A percentile compares a stretch with the other conserved stretches of the same genome.
phyloP scores from a whole-genome alignment of 805 yeast species.

The Wickerhamomyces canadensis region DNA sequence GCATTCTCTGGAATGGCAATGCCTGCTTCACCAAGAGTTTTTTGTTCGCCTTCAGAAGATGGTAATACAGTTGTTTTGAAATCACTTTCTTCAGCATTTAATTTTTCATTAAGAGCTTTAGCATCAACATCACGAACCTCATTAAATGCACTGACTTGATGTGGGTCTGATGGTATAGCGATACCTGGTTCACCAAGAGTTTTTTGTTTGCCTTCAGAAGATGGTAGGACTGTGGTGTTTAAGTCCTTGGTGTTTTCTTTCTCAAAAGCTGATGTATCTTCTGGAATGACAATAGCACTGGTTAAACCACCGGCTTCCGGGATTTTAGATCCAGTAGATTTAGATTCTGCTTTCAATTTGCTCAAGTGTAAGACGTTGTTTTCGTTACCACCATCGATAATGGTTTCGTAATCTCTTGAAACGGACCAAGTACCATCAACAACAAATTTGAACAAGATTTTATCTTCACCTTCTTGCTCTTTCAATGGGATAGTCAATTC shows the following conservation, averaged over 20 bases:
- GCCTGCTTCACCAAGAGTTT: conserved; percentile 61
- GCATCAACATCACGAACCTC: conserved; percentile 45
- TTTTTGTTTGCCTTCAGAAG: conserved; percentile 32
- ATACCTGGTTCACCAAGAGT: conserved; percentile 71
- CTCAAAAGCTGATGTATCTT: conserved; percentile 31
- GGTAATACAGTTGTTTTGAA: conserved; percentile 41
- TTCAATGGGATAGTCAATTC: conserved; percentile 52
- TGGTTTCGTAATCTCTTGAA: conserved; percentile 33
- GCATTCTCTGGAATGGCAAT: conserved; percentile 59
- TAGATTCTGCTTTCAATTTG: conserved; percentile 13
- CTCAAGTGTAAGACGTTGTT: conserved; percentile 31
- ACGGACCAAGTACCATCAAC: conserved; percentile 66
- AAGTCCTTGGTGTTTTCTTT: conserved; percentile 19
- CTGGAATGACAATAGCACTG: conserved; percentile 13
- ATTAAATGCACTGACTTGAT: conserved; percentile 51
- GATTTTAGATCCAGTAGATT: conserved; percentile 21
- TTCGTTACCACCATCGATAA: conserved; percentile 37
- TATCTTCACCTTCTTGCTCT: conserved; percentile 26
- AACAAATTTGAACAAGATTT: conserved; percentile 48
- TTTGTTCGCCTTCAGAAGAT: conserved; percentile 34
- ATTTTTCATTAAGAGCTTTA: conserved; percentile 37
- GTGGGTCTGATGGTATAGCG: conserved; percentile 50
- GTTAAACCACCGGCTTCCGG: conserved; percentile 46
- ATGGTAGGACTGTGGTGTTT: conserved; percentile 35
- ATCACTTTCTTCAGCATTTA: conserved; percentile 11